Conservation (phyloP, 2,329 filamentous ascomycete genomes). For the Fonsecaea nubica region DNA sequence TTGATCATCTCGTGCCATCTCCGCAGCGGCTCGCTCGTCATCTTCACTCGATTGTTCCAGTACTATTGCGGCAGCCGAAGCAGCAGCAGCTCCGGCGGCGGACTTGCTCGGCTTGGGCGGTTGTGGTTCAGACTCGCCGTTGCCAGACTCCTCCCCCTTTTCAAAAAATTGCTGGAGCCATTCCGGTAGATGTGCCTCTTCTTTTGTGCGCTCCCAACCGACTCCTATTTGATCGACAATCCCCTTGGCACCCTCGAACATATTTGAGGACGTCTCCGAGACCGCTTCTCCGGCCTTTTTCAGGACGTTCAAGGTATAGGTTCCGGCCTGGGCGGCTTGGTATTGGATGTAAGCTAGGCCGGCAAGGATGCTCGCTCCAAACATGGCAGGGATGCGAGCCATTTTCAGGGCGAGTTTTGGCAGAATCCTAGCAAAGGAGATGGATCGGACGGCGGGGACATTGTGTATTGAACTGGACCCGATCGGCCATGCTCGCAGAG, state of each 20-base stretch:
- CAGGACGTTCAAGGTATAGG: conserved; percentile 77
- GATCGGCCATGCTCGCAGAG: conserved; percentile 72
- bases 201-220: conserved; percentile 85
- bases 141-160: conserved; percentile 55
- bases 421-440: conserved; percentile 72
- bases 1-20: conserved; percentile 85
- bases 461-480: conserved; percentile 84
- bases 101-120: conserved; percentile 48
- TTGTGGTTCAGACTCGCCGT: conserved; percentile 51
- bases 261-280: conserved; percentile 51
- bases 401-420: conserved; percentile 93
- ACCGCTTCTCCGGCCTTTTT: conserved; percentile 76
- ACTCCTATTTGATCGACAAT: conserved; percentile 78
- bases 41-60: conserved; percentile 72
- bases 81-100: conserved; percentile 70
- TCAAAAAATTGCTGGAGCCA: conserved; percentile 80
- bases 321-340: conserved; percentile 84
- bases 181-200: conserved; percentile 72
- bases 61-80: conserved; percentile 78
- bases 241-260: conserved; percentile 75
- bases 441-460: conserved; percentile 66
- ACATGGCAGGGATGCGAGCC: conserved; percentile 83
- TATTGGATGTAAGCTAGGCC: conserved; percentile 94
- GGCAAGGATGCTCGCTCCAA: conserved; percentile 85
- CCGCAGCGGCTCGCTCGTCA: conserved; percentile 66